These are phyloP conservation scores for Picea glauca DNA, from an alignment of 75 land plant species.

Conservation along the genomic window DNA sequence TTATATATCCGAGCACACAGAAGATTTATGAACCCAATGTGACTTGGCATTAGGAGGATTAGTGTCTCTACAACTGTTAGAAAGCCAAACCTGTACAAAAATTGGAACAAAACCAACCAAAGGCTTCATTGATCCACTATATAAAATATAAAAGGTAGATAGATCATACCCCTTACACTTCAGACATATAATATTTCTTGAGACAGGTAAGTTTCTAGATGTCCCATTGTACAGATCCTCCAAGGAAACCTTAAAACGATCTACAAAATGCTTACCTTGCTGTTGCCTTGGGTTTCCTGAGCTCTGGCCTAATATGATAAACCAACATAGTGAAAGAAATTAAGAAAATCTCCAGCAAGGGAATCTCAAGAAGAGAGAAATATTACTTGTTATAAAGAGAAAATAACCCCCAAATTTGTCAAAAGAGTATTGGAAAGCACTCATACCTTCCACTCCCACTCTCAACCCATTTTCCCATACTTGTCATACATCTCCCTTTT, in stretches of 20 bases:
- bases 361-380: neutral
- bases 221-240: slow-evolving; percentile 84
- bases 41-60: no score
- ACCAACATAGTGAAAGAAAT: neutral
- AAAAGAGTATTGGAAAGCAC: slow-evolving; percentile 51
- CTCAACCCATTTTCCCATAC: slow-evolving; percentile 83
- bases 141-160: no score
- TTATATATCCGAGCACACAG: no score
- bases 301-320: slow-evolving; percentile 32
- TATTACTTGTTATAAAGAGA: neutral
- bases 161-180: slow-evolving; percentile 76
- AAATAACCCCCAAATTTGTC: slow-evolving; percentile 45
- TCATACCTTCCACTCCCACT: slow-evolving; percentile 69
- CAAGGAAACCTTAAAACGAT: slow-evolving; percentile 73
- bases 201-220: slow-evolving; percentile 72
- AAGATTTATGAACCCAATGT: no score
- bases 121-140: no score
- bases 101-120: no score
- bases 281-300: slow-evolving; percentile 59
- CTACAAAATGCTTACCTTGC: slow-evolving; percentile 83
- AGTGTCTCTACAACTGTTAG: no score
- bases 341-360: neutral
- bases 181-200: slow-evolving; percentile 62
- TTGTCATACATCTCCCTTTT: slow-evolving; percentile 72
- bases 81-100: no score